Base-by-base conservation (phyloP, 352 stramenopile species). In the Pythium phragmitis region DNA sequence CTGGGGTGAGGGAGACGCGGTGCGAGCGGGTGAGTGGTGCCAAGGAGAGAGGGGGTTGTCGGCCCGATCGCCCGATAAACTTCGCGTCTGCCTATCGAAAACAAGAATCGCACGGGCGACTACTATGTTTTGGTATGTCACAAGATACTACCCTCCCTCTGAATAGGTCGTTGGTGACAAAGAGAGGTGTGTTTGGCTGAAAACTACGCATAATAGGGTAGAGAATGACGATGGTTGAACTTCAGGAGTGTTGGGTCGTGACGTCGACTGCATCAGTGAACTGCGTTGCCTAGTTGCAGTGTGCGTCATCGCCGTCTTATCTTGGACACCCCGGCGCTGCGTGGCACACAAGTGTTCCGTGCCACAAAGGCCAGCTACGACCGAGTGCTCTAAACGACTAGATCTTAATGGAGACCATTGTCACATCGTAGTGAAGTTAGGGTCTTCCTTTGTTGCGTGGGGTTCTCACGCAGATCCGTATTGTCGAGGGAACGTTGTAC, bases 391-490 rank as follows among this genome's bases (percentile, higher is more conserved):
- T 21, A 21, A 21, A 21, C 21, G 21, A 21, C 21, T 21, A 21
- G 21, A 21, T 21, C 21, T 21, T 21, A 21, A 96, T 70, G 65
- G 92, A 95, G 69, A 94, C 94, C 16, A 96, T 60, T 33, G 76
- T 80, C 36, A 82, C 81, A 62, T 96, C 81, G 0, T 74, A 68
- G n/a, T 68, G 72, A 12, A 80, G 70, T 26, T 77, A 39, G 11
- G 11, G 34, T 39, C 34, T 2, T 39, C 34, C 4, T 39, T 39
- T 39, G 34, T 39, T 39, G 37, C 21, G 17, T 46, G 26, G 39
- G 13, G 17, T 46, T 17, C 13, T 42, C 3, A 42, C 37, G 37
- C 7, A 43, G 28, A 7, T 28, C 51, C 33, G 0, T 5, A n/a
- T 19, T 13, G 9, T 4, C 45, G 4, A 50, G 7, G 5, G 7